phyloP scores from a whole-genome alignment of 768 basidiomycete genomes.

The Hemileccinum impolitum region DNA sequence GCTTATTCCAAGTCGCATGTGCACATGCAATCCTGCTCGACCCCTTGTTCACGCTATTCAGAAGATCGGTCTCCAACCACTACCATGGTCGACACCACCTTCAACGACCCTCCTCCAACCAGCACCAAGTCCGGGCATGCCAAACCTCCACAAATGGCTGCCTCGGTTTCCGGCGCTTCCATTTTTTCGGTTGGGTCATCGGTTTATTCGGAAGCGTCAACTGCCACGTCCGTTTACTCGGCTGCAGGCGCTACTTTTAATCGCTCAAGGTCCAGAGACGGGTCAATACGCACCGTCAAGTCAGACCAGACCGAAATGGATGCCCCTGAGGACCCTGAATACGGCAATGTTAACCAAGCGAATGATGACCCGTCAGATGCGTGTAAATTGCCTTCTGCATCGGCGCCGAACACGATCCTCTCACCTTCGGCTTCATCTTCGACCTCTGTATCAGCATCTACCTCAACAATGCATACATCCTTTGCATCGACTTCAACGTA shows the following conservation, averaged over 20 bases:
- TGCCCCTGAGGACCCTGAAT: conserved; percentile 4
- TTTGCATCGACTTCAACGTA: conserved; percentile 17
- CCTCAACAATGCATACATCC: conserved; percentile 11
- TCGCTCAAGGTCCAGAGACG: conserved; percentile 7
- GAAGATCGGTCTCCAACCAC: conserved; percentile 11
- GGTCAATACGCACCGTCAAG: conserved; percentile 10
- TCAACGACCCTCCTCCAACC: too few species aligned
- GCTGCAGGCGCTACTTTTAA: conserved; percentile 4
- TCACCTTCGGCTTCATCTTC: conserved; percentile 12
- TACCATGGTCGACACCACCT: background rate
- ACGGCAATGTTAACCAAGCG: conserved; percentile 8
- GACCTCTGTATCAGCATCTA: conserved; percentile 15
- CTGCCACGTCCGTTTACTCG: conserved; percentile 22
- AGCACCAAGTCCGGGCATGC: conserved; percentile 11
- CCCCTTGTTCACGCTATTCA: conserved; percentile 13
- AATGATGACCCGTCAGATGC: background rate
- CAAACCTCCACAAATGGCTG: conserved; percentile 18
- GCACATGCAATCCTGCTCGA: conserved; percentile 14
- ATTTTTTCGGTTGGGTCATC: conserved; percentile 26
- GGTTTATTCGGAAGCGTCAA: conserved; percentile 27
- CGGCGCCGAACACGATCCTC: conserved; percentile 3
- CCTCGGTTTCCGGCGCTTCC: conserved; percentile 29
- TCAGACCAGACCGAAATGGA: conserved; percentile 21
- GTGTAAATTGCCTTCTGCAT: background rate
- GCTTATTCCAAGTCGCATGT: conserved; percentile 10